These are phyloP conservation scores for Naganishia liquefaciens DNA, from an alignment of 1,284 basidiomycete species.

Conservation along the genomic window DNA sequence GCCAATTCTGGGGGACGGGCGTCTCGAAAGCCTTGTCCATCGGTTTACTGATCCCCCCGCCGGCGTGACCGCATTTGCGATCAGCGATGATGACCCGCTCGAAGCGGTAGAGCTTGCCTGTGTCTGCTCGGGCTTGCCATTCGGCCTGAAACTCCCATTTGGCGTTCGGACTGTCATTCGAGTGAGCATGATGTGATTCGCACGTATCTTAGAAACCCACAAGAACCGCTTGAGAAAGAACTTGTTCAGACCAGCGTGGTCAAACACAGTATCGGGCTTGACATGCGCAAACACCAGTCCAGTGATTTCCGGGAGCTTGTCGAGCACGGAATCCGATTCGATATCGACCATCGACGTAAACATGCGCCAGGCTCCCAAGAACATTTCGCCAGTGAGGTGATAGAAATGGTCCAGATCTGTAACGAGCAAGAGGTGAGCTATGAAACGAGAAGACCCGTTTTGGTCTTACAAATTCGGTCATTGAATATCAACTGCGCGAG, in stretches of 20 bases:
- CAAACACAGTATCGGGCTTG: constrained; percentile 35
- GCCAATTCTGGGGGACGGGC: constrained; percentile 19
- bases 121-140: constrained; percentile 17
- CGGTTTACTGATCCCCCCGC: constrained; percentile 15
- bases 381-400: constrained; percentile 46
- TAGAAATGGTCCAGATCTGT: constrained; percentile 43
- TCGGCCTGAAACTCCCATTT: constrained; percentile 5
- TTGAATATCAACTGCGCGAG: constrained; percentile 38
- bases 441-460: neutral
- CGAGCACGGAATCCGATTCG: constrained; percentile 25
- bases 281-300: constrained; percentile 37
- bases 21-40: constrained; percentile 23
- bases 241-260: constrained; percentile 42
- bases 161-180: constrained; percentile 2
- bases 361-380: constrained; percentile 42
- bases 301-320: constrained; percentile 37
- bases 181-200: neutral
- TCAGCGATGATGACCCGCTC: constrained; percentile 23
- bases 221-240: constrained; percentile 42
- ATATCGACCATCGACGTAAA: constrained; percentile 34
- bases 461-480: constrained; percentile 39
- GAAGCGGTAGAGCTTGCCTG: constrained; percentile 9
- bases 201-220: constrained; percentile 33
- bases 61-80: constrained; percentile 18
- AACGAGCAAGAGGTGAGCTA: neutral